A percentile compares a stretch with the other conserved stretches of the same genome.
These are phyloP conservation scores for Geosmithia flava DNA, from an alignment of 2,329 filamentous ascomycete genomes.

Conservation along the genomic window DNA sequence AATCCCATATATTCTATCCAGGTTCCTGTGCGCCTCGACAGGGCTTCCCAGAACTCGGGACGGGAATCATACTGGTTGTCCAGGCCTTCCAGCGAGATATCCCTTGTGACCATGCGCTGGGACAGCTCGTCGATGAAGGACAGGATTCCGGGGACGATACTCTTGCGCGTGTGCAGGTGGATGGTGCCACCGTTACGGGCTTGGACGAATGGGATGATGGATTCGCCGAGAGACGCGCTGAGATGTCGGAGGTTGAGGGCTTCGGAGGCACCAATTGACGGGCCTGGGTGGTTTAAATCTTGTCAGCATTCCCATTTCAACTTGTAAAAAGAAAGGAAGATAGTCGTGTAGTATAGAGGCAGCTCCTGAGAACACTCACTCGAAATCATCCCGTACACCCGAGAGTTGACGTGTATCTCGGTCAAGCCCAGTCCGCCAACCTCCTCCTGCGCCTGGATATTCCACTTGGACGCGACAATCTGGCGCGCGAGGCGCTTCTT, in stretches of 20 bases:
- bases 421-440: conserved; percentile 27
- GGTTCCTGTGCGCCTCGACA: background rate
- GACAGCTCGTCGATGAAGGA: background rate
- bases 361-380: conserved; percentile 19
- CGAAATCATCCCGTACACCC: conserved; percentile 28
- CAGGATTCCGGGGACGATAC: background rate
- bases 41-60: background rate
- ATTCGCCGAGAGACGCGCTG: background rate
- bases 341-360: background rate
- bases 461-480: conserved; percentile 38
- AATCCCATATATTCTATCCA: background rate
- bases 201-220: background rate
- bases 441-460: conserved; percentile 32
- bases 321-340: too few species aligned
- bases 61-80: background rate
- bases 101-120: background rate
- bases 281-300: background rate
- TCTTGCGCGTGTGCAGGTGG: background rate
- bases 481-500: conserved; percentile 29
- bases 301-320: background rate
- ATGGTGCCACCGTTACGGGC: background rate
- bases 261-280: background rate
- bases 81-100: background rate
- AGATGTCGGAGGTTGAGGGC: background rate
- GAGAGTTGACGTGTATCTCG: conserved; percentile 22